Evolutionary conservation across 371 early-diverging fungal species (phyloP).

Genomic region (Mucor saturninus): DNA sequence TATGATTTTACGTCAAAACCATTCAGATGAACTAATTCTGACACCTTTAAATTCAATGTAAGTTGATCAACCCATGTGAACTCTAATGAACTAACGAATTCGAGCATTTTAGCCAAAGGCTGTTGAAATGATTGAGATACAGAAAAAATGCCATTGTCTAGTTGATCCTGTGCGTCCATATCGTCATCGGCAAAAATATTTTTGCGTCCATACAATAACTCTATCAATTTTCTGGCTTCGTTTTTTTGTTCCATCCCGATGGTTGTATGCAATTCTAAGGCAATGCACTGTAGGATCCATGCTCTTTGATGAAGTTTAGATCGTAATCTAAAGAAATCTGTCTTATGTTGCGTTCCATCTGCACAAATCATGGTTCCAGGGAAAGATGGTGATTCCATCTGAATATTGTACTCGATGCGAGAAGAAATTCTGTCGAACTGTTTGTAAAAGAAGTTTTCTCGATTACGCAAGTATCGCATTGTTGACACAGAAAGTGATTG

Average conservation of each 20-base stretch:
- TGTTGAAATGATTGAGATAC: conserved; percentile 70
- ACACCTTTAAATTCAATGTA: conserved; percentile 11
- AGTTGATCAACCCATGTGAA: conserved; percentile 59
- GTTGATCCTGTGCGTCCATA: conserved; percentile 20
- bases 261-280: conserved; percentile 79
- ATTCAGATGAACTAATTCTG: conserved; percentile 23
- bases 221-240: conserved; percentile 61
- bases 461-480: conserved; percentile 80
- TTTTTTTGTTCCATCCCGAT: conserved; percentile 48
- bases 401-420: conserved; percentile 46
- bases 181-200: conserved; percentile 25
- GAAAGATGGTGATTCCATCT: conserved; percentile 17
- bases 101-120: conserved; percentile 61
- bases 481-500: conserved; percentile 70
- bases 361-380: conserved; percentile 28
- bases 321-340: conserved; percentile 56
- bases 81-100: conserved; percentile 59
- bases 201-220: conserved; percentile 58
- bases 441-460: conserved; percentile 75
- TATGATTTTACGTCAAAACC: conserved; percentile 29
- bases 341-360: conserved; percentile 33
- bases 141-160: conserved; percentile 82
- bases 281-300: conserved; percentile 85
- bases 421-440: conserved; percentile 62
- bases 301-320: conserved; percentile 87